Evolutionary conservation across 2,329 filamentous ascomycete genomes (phyloP).

Genomic region (Thelonectria olida): DNA sequence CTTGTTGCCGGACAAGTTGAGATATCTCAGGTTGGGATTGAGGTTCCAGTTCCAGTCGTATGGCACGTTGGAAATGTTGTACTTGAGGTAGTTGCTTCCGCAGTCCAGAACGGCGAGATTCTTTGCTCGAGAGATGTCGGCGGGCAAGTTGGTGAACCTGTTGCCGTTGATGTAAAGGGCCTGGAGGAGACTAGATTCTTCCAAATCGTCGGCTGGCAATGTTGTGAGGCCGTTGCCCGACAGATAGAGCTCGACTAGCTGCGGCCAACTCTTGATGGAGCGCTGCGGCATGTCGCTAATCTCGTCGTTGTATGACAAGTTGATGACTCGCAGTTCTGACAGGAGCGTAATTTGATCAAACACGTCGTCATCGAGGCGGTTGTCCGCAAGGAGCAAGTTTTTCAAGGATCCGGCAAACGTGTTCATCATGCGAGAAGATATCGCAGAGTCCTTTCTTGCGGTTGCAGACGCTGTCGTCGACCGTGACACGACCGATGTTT

Average conservation of each 20-base stretch:
- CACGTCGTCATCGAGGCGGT: slow-evolving; percentile 91
- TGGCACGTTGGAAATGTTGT: slow-evolving; percentile 98
- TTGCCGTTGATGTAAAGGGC: slow-evolving; percentile 96
- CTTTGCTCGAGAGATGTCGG: slow-evolving; percentile 92
- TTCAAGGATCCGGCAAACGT: slow-evolving; percentile 90
- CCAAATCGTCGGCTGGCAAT: slow-evolving; percentile 90
- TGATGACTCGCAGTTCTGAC: slow-evolving; percentile 85
- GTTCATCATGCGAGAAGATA: slow-evolving; percentile 80
- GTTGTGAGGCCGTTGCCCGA: slow-evolving; percentile 95
- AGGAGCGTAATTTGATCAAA: slow-evolving; percentile 90
- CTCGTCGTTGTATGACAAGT: slow-evolving; percentile 89
- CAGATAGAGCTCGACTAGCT: slow-evolving; percentile 90
- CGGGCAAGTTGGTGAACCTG: slow-evolving; percentile 95
- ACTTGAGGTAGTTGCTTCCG: slow-evolving; percentile 93
- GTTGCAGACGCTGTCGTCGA: slow-evolving; percentile 62
- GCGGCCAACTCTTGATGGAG: slow-evolving; percentile 88
- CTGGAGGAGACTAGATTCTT: slow-evolving; percentile 87
- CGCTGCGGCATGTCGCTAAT: slow-evolving; percentile 91
- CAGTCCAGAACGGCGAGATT: slow-evolving; percentile 93
- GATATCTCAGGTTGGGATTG: slow-evolving; percentile 92
- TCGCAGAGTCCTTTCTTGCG: slow-evolving; percentile 85
- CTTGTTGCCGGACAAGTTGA: slow-evolving; percentile 97
- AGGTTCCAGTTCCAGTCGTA: slow-evolving; percentile 99
- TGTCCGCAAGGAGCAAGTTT: slow-evolving; percentile 90
- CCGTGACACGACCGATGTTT: slow-evolving; percentile 84